Evolutionary conservation across 1,284 basidiomycete genomes (phyloP), one percentile per base, ranked within the genome.

Genomic region (Dichomitus squalens): DNA sequence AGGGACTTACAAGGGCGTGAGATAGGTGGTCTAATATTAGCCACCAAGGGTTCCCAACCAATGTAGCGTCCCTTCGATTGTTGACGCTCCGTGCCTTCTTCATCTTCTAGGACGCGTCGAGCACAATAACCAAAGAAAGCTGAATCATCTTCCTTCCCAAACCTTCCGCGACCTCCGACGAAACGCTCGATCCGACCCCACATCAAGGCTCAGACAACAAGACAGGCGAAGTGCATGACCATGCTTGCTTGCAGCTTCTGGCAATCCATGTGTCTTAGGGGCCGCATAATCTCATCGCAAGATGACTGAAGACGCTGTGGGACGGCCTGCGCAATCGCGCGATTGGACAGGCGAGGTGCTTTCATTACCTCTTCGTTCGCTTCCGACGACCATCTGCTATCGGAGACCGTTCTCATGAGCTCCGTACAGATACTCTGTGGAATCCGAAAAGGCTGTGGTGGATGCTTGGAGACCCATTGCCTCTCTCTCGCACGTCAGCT

Each of bases 81-180:
- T 11, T n/a, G 8, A 29, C 20, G 38, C 31, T 33, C 0, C n/a
- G 12, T 49, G 29, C 21, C 20, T 27, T 12, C 48, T 52, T 49
- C 58, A 31, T 29, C 51, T 52, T 47, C 53, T 33, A 16, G 11
- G 8, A 2, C 3, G 7, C 31, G 18, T 33, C 44, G 3, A 21
- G 18, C 29, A 47, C 44, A 47, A 47, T 47, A 47, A 18, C 18
- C 20, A n/a, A 21, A 46, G 44, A 34, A 31, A 11, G 29, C 31
- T 47, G 41, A 44, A 44, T 44, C 41, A 29, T 44, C 39, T 9
- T n/a, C 18, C 31, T 29, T 44, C 41, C 41, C 25, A 44, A 48
- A 84, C 82, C 1, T 81, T 83, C 4, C 82, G 76, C n/a, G 66
- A 73, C 89, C 3, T 90, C 88, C 59, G 87, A 87, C 48, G 86